These are phyloP conservation scores for Cryptococcus sp. DNA, from an alignment of 1,284 basidiomycete species.

Conservation along the genomic window DNA sequence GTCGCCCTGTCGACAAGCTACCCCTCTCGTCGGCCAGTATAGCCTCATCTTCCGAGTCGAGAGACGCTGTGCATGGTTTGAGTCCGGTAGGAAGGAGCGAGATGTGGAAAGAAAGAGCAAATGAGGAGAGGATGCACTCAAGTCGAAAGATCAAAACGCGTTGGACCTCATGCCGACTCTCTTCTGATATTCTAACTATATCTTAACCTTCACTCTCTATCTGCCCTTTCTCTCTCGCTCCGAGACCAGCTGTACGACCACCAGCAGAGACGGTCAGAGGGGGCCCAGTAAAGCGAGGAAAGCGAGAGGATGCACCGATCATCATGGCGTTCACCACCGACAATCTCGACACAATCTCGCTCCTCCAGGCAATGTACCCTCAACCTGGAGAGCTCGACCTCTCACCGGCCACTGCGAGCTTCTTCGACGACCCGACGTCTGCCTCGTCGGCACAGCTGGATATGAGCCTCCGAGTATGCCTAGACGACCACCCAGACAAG, in stretches of 20 bases:
- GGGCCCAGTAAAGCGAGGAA: no score
- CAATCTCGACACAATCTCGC: constrained; percentile 22
- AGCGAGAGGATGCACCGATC: not conserved
- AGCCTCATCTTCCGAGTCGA: constrained; percentile 20
- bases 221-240: no score
- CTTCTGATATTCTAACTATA: no score
- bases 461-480: not conserved
- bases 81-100: no score
- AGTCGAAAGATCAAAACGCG: no score
- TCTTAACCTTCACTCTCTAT: no score
- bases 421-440: constrained; percentile 7
- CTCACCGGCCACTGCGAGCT: constrained; percentile 9
- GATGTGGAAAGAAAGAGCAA: no score
- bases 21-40: constrained; percentile 29
- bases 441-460: not conserved
- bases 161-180: no score
- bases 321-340: constrained; percentile 6
- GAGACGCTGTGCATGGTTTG: not conserved
- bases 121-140: no score
- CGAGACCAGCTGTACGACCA: no score
- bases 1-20: constrained; percentile 8
- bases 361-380: constrained; percentile 42
- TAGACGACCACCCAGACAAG: not conserved
- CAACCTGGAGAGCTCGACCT: constrained; percentile 29
- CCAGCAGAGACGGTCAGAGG: no score